These are phyloP conservation scores for Boletus semigastroideus DNA, from an alignment of 1,284 basidiomycete genomes.

Conservation along the genomic window DNA sequence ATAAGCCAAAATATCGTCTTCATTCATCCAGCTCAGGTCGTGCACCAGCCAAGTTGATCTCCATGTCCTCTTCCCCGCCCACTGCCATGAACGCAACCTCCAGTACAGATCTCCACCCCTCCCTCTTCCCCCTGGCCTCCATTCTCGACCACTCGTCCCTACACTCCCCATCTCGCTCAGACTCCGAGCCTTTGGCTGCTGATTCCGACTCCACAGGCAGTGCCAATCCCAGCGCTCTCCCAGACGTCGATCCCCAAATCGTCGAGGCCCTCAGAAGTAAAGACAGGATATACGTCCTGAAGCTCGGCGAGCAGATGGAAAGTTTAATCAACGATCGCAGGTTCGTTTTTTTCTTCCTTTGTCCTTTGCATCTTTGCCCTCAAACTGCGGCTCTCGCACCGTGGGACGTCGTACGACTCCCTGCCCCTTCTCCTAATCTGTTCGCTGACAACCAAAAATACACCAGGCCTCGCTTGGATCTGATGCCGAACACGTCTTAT, in stretches of 20 bases:
- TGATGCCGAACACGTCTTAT: constrained; percentile 70
- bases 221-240: constrained; percentile 14
- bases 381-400: background rate
- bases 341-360: constrained; percentile 40
- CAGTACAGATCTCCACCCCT: constrained; percentile 12
- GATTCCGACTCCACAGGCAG: constrained; percentile 26
- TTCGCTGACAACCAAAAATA: constrained; percentile 13
- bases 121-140: constrained; percentile 4
- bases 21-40: constrained; percentile 1
- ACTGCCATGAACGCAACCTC: constrained; percentile 9
- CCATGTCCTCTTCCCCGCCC: constrained; percentile 16
- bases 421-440: constrained; percentile 7
- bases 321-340: constrained; percentile 67
- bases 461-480: constrained; percentile 56
- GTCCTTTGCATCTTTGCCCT: background rate
- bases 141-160: background rate
- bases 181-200: constrained; percentile 30
- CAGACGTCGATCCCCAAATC: constrained; percentile 65
- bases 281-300: constrained; percentile 80
- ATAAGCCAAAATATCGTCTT: constrained; percentile 2
- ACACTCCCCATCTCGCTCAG: constrained; percentile 23
- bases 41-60: constrained; percentile 8
- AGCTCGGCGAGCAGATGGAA: constrained; percentile 81
- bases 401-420: background rate
- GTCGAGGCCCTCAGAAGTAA: constrained; percentile 83